Evolutionary conservation across 225 moss, liverwort and hornwort species (phyloP), one percentile per base, ranked within the genome.

Genomic region (Takakia lepidozioides): DNA sequence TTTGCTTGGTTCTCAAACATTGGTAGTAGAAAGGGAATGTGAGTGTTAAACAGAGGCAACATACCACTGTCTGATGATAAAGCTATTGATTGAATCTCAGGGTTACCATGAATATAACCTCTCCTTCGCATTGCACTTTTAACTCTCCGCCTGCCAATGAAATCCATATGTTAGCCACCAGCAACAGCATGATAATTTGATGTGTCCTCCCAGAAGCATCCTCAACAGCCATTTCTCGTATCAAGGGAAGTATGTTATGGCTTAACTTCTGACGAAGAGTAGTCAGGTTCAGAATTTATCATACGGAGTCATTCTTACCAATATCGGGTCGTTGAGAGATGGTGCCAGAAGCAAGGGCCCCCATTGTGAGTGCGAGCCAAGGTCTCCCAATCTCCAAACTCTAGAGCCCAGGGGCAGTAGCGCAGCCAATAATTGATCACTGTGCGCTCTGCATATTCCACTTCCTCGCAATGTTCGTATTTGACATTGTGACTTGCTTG

Each of bases 351-450:
- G 59, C 76, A 84, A 25, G 91, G 91, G 35, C 91, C 91, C 38
- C 91, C 87, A 35, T 92, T 92, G 46, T 92, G 91, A 43, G 91
- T 92, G 59, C 91, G 84, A 24, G 92, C 92, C 48, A 87, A 58
- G 25, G 87, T 87, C 63, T 92, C 87, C 71, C 79, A 67, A 57
- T 92, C 92, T 56, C 87, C 92, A 25, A 79, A 92, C 54, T 87
- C 87, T 25, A 92, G 87, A 22, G 92, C 92, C 92, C 92, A 92
- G n/a, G 92, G 92, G 56, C 92, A 92, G 51, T 87, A 92, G 8
- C 87, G 91, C 54, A 92, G 61, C 91, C 91, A 92, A 23, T 92
- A 92, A 42, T 82, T 92, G 16, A 92, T 80, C 22, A 84, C 92
- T 21, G 92, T 92, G 46, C 87, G 92, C 57, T 92, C 92, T 5